phyloP scores from a whole-genome alignment of 2,329 filamentous ascomycete genomes.

The Keithomyces neogunnii region DNA sequence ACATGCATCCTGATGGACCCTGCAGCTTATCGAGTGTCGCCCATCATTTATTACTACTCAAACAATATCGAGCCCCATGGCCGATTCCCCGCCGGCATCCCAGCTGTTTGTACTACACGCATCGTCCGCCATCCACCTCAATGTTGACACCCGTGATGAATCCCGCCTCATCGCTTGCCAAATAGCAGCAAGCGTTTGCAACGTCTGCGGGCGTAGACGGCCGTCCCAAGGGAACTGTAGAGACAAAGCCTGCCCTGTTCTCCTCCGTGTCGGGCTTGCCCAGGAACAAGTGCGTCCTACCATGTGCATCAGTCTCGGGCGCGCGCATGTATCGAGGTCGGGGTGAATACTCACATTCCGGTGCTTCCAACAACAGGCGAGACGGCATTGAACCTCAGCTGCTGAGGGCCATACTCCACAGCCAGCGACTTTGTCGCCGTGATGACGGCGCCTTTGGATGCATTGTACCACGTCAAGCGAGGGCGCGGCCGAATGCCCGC shows the following conservation, averaged over 20 bases:
- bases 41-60: too few relatives aligned
- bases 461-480: conserved; percentile 62
- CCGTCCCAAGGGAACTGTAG: conserved; percentile 45
- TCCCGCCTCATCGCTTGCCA: conserved; percentile 64
- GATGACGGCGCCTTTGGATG: conserved; percentile 57
- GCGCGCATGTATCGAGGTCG: not conserved
- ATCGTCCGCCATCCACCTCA: conserved; percentile 14
- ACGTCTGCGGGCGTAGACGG: conserved; percentile 55
- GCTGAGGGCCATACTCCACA: conserved; percentile 62
- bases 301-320: not conserved
- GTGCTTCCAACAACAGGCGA: conserved; percentile 62
- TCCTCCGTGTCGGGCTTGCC: conserved; percentile 56
- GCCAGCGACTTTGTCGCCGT: conserved; percentile 53
- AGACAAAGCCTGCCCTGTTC: conserved; percentile 46
- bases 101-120: conserved; percentile 10
- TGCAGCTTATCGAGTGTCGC: too few relatives aligned
- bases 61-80: too few relatives aligned
- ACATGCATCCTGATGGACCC: too few relatives aligned
- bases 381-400: conserved; percentile 66
- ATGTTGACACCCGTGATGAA: conserved; percentile 23
- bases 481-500: conserved; percentile 51
- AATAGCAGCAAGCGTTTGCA: conserved; percentile 60
- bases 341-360: conserved; percentile 35
- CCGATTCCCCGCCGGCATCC: not conserved
- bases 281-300: conserved; percentile 40